phyloP scores from a whole-genome alignment of 1,139 yeast species.

The Yarrowia galli region DNA sequence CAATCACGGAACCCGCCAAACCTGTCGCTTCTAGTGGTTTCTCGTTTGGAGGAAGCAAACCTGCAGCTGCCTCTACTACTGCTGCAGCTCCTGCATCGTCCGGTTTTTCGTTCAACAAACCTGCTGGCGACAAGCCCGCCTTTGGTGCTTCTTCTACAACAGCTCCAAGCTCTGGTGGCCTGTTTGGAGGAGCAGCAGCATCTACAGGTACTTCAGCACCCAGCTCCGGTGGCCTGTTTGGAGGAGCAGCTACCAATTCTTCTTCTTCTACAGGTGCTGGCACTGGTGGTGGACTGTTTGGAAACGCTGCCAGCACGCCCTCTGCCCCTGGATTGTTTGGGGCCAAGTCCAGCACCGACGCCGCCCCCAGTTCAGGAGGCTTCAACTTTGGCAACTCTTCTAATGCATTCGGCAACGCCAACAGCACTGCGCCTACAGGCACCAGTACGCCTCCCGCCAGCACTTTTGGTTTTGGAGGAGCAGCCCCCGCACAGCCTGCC shows the following conservation, averaged over 20 bases:
- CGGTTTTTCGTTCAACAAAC: slow-evolving; percentile 4
- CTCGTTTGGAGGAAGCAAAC: not conserved
- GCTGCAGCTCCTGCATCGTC: not conserved
- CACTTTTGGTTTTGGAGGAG: slow-evolving; percentile 4
- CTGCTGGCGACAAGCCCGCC: not conserved
- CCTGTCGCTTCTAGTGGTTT: not conserved
- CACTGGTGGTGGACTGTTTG: slow-evolving; percentile 2
- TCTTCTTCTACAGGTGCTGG: not conserved
- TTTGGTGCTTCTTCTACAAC: not conserved
- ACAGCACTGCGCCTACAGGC: not conserved
- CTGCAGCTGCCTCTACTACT: not conserved
- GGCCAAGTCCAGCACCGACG: not conserved
- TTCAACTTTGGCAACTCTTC: slow-evolving; percentile 9
- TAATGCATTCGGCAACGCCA: slow-evolving; percentile 19
- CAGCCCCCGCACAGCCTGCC: slow-evolving; percentile 2
- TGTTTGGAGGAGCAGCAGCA: slow-evolving; percentile 3
- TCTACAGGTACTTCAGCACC: not conserved
- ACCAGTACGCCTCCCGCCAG: not conserved
- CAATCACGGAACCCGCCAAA: not conserved
- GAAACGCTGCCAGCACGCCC: not conserved
- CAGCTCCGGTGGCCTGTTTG: not conserved
- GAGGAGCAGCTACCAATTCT: not conserved
- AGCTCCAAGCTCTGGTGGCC: not conserved
- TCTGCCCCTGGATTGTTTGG: slow-evolving; percentile 14
- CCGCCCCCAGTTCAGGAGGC: slow-evolving; percentile 3